phyloP scores from a whole-genome alignment of 768 basidiomycete genomes.

The Tricholoma flavovirens region DNA sequence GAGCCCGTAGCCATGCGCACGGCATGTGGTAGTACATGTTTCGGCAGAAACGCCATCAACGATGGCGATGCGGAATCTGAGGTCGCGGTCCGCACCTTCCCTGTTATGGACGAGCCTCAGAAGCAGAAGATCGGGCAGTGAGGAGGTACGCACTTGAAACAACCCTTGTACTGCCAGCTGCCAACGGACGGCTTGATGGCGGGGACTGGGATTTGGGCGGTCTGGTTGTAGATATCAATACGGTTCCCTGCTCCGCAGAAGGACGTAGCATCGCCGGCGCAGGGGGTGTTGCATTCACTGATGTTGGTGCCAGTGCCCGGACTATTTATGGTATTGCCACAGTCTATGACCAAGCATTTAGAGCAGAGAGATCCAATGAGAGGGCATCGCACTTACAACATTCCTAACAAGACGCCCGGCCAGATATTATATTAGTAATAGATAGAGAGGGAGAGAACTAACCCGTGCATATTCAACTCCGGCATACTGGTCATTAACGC shows the following conservation, averaged over 20 bases:
- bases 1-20: slow-evolving; percentile 27
- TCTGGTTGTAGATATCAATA: slow-evolving; percentile 41
- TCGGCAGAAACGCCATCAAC: slow-evolving; percentile 11
- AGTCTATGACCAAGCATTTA: neutral
- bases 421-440: neutral
- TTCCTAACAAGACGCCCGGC: neutral
- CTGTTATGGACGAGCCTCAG: neutral
- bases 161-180: slow-evolving; percentile 44
- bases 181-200: slow-evolving; percentile 33
- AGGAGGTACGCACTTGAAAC: slow-evolving; percentile 19
- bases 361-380: neutral
- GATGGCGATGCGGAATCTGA: slow-evolving; percentile 10
- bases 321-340: neutral
- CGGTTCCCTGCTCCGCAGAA: slow-evolving; percentile 39
- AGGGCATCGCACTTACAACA: neutral
- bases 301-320: neutral
- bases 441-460: neutral
- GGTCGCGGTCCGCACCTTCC: slow-evolving; percentile 9
- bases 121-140: neutral
- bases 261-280: slow-evolving; percentile 37
- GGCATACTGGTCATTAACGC: neutral
- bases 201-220: slow-evolving; percentile 29
- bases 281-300: slow-evolving; percentile 34
- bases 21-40: slow-evolving; percentile 15
- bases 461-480: slow-evolving; percentile 1